Evolutionary conservation across 495 filamentous ascomycete species (phyloP), one percentile per base, ranked within the genome.

Genomic region (Aspergillus wentii): DNA sequence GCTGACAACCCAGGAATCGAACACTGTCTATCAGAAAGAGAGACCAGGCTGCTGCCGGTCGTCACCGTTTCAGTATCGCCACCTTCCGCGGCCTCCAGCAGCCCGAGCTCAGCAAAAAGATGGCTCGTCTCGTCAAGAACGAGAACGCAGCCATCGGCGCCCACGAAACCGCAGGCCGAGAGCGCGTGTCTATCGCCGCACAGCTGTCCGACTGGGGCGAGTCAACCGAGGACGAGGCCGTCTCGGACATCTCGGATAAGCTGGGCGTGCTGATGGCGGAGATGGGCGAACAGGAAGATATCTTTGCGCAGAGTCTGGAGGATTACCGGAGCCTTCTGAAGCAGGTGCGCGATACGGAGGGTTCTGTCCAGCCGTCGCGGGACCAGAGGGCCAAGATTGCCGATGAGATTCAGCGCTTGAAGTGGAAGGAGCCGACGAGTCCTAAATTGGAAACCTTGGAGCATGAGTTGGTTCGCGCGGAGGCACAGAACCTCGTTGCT

Each of bases 191-290:
- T 11, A 84, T 95, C 50, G 91, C 90, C 7, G 76, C 79, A 2
- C 88, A 96, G 66, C 77, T 98, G n/a, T 90, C 85, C 4, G 92
- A 95, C 39, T 97, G 94, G 94, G 94, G 92, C 35, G 89, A 95
- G 58, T 75, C 82, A 28, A 92, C 89, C 3, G 71, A 74, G 3
- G 92, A 98, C 56, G 88, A 92, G 31, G 80, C 82, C 25, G 66
- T 98, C 49, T 86, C 79, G 7, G 91, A 96, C 57, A 74, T 98
- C 39, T 83, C 83, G 41, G 94, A 97, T 68, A 97, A 97, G 66
- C 66, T 98, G 28, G 94, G 87, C 20, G 92, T 97, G 21, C 66
- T 98, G 52, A 68, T 98, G 34, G 80, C 82, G 1, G 92, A 96
- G 67, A 73, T 98, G 22, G 92, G 88, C 25, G 85, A 92, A 54